Evolutionary conservation across 345 rosid species (phyloP), one percentile per base, ranked within the genome.

Genomic region (Camelina neglecta): DNA sequence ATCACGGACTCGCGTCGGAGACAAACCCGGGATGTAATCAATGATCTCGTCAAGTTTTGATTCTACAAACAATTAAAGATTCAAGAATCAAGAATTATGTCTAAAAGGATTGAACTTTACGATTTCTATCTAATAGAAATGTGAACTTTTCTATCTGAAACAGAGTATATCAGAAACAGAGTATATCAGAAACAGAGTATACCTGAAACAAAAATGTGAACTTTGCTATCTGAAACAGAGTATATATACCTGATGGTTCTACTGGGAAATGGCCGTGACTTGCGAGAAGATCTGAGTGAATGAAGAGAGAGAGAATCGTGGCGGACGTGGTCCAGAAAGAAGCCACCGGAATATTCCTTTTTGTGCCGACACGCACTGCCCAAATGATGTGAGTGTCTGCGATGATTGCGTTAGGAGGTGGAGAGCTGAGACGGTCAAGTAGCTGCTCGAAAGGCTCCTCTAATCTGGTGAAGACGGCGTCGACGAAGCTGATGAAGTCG

Each of bases 301-400:
- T 31, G n/a, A 77, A 55, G n/a, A 69, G 13, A 8, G 81, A 72
- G 59, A 86, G 72, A 12, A 73, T 67, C 0, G 80, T 50, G 0
- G 85, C 80, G 8, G 85, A 78, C 57, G 42, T 73, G 0, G 90
- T 77, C 83, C 80, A 84, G 41, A 86, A 65, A 3, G 83, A 78
- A 38, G 81, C 89, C 78, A 86, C 84, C 47, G 85, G 89, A 61
- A 86, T 84, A 29, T 79, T 79, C 79, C 77, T 80, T 13, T 77
- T 20, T 11, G 36, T 57, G 18, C 83, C 87, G 8, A 82, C 77
- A 54, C 56, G 53, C 11, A 67, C 76, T 15, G 71, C 80, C 89
- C 87, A 84, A 16, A 9, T 3, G 51, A 84, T 7, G 36, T 26
- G 8, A 1, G 77, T 56, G 29, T 84, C 86, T 2, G 82, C 77